A percentile compares a stretch with the other conserved stretches of the same genome.
Conservation (phyloP, 2,329 filamentous ascomycete genomes). For the Fusarium illudens region DNA sequence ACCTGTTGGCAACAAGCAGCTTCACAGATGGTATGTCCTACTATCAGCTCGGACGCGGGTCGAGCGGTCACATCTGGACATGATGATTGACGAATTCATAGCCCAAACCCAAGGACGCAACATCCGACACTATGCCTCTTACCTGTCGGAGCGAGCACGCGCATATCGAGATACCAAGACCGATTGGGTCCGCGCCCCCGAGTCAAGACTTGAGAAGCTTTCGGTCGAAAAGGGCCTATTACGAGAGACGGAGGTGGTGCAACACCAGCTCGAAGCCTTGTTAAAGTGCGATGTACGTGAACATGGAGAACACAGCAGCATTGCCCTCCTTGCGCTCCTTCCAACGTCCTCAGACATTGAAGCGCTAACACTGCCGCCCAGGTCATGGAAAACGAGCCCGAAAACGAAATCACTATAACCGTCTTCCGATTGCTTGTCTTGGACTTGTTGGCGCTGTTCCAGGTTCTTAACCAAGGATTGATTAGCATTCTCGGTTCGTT, state of each 20-base stretch:
- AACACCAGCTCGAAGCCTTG: conserved; percentile 85
- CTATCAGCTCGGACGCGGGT: no score
- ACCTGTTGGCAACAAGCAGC: conserved; percentile 84
- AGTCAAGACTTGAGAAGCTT: conserved; percentile 83
- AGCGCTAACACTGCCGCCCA: conserved; percentile 47
- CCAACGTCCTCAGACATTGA: background rate
- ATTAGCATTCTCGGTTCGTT: conserved; percentile 91
- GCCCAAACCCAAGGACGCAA: conserved; percentile 95
- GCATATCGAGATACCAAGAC: conserved; percentile 85
- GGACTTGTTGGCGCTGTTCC: conserved; percentile 89
- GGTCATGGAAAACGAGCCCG: conserved; percentile 86
- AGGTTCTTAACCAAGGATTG: conserved; percentile 94
- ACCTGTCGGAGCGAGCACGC: conserved; percentile 82
- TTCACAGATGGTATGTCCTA: conserved; percentile 84
- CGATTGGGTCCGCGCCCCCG: conserved; percentile 87
- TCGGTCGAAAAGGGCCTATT: conserved; percentile 91
- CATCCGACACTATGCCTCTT: conserved; percentile 89
- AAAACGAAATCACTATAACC: conserved; percentile 96
- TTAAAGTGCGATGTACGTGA: conserved; percentile 85
- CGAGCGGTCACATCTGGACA: background rate
- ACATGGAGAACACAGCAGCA: background rate
- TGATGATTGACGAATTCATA: conserved; percentile 48
- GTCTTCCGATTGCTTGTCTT: conserved; percentile 92
- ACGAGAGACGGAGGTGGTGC: conserved; percentile 89
- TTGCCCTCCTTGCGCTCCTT: background rate